These are phyloP conservation scores for Cercospora canescens DNA, from an alignment of 2,329 filamentous ascomycete genomes.

Conservation along the genomic window DNA sequence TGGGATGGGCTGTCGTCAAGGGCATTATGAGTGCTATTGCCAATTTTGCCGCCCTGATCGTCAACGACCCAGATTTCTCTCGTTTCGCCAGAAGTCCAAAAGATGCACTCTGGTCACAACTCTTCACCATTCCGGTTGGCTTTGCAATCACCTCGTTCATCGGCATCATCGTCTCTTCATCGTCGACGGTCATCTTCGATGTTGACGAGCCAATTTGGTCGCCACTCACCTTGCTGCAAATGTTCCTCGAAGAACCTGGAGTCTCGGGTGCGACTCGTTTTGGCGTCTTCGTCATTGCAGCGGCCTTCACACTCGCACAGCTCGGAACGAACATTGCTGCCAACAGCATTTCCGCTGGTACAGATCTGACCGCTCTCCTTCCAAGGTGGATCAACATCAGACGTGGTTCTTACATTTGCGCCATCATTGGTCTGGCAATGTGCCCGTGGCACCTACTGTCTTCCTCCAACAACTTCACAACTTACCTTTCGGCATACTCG, in stretches of 20 bases:
- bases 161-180: constrained; percentile 45
- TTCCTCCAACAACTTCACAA: constrained; percentile 58
- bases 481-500: constrained; percentile 60
- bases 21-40: constrained; percentile 75
- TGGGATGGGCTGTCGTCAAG: constrained; percentile 80
- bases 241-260: constrained; percentile 37
- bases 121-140: constrained; percentile 44
- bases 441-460: constrained; percentile 67
- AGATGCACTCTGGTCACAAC: constrained; percentile 45
- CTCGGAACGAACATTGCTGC: constrained; percentile 42
- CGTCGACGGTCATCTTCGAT: constrained; percentile 47
- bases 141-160: constrained; percentile 45
- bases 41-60: constrained; percentile 43
- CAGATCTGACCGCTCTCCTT: constrained; percentile 42
- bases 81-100: constrained; percentile 42
- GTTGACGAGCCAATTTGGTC: constrained; percentile 38
- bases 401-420: constrained; percentile 37
- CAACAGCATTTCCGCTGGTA: constrained; percentile 40
- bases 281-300: constrained; percentile 42
- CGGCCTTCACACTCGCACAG: constrained; percentile 38
- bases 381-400: constrained; percentile 52
- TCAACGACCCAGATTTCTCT: constrained; percentile 51
- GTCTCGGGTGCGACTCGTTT: constrained; percentile 35
- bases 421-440: constrained; percentile 53
- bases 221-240: constrained; percentile 36